Evolutionary conservation across 257 asterid genomes (phyloP).

Genomic region (Scutellaria barbata): DNA sequence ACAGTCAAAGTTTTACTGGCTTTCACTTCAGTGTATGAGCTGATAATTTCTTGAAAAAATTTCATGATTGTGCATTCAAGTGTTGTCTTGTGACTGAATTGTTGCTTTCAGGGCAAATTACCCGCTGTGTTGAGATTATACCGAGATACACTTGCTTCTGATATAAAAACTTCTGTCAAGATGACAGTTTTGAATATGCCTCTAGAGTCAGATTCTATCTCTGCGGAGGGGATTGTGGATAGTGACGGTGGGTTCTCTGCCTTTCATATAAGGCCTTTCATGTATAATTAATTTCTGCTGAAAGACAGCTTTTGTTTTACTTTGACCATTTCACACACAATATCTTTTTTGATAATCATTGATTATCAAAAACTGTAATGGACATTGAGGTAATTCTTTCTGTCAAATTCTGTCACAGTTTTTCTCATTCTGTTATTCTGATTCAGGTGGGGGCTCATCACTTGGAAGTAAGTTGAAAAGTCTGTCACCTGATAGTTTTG

Average conservation of each 20-base stretch:
- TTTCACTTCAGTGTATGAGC: background rate
- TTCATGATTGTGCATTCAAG: conserved; percentile 26
- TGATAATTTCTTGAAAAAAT: conserved; percentile 13
- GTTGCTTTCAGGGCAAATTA: conserved; percentile 77
- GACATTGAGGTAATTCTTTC: conserved; percentile 16
- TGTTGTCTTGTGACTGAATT: conserved; percentile 28
- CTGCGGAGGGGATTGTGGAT: conserved; percentile 78
- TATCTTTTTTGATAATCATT: conserved; percentile 5
- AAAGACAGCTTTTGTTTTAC: background rate
- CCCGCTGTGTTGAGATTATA: conserved; percentile 94
- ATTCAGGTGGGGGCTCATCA: conserved; percentile 88
- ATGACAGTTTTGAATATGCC: conserved; percentile 79
- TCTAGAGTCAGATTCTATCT: conserved; percentile 69
- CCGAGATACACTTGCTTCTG: conserved; percentile 86
- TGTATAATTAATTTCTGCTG: conserved; percentile 31
- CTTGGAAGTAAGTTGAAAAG: conserved; percentile 89
- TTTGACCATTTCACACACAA: conserved; percentile 15
- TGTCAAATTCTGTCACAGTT: conserved; percentile 18
- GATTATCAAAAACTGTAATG: conserved; percentile 19
- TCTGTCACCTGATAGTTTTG: conserved; percentile 85
- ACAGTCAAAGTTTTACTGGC: background rate
- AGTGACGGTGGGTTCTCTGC: conserved; percentile 72
- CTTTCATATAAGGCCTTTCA: conserved; percentile 27
- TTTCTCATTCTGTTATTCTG: conserved; percentile 35
- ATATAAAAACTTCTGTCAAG: conserved; percentile 87